Evolutionary conservation across 1,139 yeast species (phyloP).

Genomic region (Sugiyamaella japonica): DNA sequence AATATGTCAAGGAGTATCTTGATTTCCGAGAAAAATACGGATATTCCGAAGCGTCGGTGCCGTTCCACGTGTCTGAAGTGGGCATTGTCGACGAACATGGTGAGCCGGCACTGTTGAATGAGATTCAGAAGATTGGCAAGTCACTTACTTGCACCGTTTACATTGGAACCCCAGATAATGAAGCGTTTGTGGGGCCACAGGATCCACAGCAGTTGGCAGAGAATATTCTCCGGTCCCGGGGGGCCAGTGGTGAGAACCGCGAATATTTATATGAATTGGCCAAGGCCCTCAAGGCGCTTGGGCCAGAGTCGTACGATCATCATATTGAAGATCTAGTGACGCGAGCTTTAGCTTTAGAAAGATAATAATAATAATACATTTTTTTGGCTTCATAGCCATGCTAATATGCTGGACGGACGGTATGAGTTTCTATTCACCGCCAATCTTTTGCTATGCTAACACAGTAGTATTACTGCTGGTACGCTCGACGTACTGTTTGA

Average conservation of each 20-base stretch:
- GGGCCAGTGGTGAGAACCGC: constrained; percentile 79
- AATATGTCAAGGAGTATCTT: constrained; percentile 62
- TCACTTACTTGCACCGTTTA: constrained; percentile 66
- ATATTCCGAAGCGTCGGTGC: constrained; percentile 68
- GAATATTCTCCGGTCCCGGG: constrained; percentile 56
- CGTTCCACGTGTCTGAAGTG: constrained; percentile 54
- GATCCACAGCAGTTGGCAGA: constrained; percentile 62
- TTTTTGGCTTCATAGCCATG: too few species aligned
- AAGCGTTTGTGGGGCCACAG: constrained; percentile 77
- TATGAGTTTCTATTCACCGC: too few species aligned
- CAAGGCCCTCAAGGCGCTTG: constrained; percentile 53
- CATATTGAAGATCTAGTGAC: constrained; percentile 42
- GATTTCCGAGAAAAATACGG: constrained; percentile 90
- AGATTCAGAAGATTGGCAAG: constrained; percentile 43
- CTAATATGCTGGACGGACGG: too few species aligned
- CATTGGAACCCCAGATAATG: constrained; percentile 79
- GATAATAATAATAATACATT: too few species aligned
- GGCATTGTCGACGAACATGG: constrained; percentile 31
- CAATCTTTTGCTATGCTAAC: too few species aligned
- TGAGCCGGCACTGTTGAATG: constrained; percentile 18
- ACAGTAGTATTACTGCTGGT: too few species aligned
- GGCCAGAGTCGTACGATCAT: constrained; percentile 40
- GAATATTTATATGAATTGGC: constrained; percentile 65
- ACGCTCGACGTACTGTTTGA: too few species aligned
- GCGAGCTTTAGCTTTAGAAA: constrained; percentile 10